phyloP scores from a whole-genome alignment of 176 grass and related monocot species.

The Phragmites australis region DNA sequence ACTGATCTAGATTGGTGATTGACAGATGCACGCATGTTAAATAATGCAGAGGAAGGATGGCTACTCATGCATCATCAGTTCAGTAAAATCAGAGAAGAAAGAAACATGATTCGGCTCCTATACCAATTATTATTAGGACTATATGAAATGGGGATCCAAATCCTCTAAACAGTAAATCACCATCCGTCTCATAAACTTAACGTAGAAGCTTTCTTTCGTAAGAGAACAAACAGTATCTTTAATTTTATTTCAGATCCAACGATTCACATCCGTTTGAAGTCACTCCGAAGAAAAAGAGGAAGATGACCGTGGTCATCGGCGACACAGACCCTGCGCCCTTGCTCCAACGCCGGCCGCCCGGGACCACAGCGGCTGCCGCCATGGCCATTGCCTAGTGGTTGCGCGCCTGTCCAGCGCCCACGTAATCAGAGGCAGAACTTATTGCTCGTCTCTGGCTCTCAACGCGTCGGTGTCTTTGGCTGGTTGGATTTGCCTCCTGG shows the following conservation, averaged over 20 bases:
- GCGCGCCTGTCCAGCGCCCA: neutral
- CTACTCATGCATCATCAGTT: neutral
- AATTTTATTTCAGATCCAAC: too few relatives aligned
- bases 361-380: neutral
- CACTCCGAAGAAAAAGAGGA: constrained; percentile 60
- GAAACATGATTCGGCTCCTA: too few relatives aligned
- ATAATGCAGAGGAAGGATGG: neutral
- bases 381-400: constrained; percentile 38
- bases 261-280: too few relatives aligned
- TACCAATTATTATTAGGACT: too few relatives aligned
- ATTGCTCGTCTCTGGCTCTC: neutral
- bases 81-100: too few relatives aligned
- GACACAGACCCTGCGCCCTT: constrained; percentile 32
- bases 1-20: constrained; percentile 50
- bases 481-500: neutral
- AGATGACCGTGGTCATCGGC: constrained; percentile 48
- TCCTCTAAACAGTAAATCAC: too few relatives aligned
- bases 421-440: neutral
- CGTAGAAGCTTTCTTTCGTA: too few relatives aligned
- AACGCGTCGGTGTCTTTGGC: neutral
- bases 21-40: constrained; percentile 27
- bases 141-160: too few relatives aligned
- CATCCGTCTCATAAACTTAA: too few relatives aligned
- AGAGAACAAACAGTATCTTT: too few relatives aligned
- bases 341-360: constrained; percentile 42